phyloP scores from a whole-genome alignment of 495 filamentous ascomycete species.

The Podospora tetraspora region DNA sequence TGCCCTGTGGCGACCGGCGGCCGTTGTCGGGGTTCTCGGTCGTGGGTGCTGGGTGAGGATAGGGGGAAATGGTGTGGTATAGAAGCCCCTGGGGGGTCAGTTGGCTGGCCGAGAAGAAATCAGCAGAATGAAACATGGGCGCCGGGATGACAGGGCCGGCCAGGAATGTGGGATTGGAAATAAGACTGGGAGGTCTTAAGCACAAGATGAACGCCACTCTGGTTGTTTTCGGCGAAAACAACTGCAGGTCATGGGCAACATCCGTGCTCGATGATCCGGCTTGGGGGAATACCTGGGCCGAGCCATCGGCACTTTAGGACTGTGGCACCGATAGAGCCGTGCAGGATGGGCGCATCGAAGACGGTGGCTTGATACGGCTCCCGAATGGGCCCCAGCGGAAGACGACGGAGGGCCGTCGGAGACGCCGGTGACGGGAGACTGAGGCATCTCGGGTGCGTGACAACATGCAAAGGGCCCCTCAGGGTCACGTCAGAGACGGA shows the following conservation, averaged over 20 bases:
- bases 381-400: too few relatives aligned
- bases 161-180: background rate
- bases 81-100: background rate
- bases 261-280: background rate
- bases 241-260: background rate
- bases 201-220: background rate
- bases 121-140: background rate
- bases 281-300: background rate
- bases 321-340: background rate
- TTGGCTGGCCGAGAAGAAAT: background rate
- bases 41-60: background rate
- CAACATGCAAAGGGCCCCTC: background rate
- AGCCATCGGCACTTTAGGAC: background rate
- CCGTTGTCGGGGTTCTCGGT: slow-evolving; percentile 44
- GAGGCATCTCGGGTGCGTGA: background rate
- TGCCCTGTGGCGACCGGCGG: background rate
- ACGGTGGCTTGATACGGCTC: too few relatives aligned
- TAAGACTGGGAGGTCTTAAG: background rate
- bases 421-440: too few relatives aligned
- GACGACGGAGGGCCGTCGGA: too few relatives aligned
- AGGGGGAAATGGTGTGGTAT: background rate
- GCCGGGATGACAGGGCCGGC: background rate
- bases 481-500: background rate
- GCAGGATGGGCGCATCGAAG: background rate
- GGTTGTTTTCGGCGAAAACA: background rate